Evolutionary conservation across 495 filamentous ascomycete genomes (phyloP), one percentile per base, ranked within the genome.

Genomic region (Annulohypoxylon nitens): DNA sequence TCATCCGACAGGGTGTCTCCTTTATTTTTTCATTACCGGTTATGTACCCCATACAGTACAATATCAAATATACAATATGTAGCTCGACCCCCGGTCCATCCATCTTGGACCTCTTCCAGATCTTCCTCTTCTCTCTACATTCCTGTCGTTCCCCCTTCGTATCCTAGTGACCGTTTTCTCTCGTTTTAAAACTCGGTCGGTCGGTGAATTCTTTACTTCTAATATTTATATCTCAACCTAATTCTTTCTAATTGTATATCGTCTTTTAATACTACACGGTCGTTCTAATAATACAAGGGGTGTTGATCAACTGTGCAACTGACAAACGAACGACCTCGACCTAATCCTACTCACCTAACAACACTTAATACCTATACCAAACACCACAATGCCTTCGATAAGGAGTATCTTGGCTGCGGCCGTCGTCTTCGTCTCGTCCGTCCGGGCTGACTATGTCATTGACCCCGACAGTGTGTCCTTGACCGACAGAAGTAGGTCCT

Each of bases 381-480:
- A 59, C 57, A 55, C 61, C 77, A 78, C 67, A 69, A 88, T 88
- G 86, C 80, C 80, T 70, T 83, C 82, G 59, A 79, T 87, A 64
- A 79, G 77, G 48, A 78, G 76, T 25, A 58, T 83, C n/a, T 73
- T 85, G 74, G 83, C 86, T 36, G 76, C 85, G 67, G 84, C 84
- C 71, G 75, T 78, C 36, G 81, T 84, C 39, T 67, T 84, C 57
- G 62, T 77, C 60, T 79, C 85, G 59, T 75, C 80, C 34, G 79
- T 75, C 12, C 74, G 72, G 33, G 83, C 85, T 58, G 82, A 84
- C 76, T 85, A 86, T 75, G 74, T 66, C 53, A 89, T 97, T 66
- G 84, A 94, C 68, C 89, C 90, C 1, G 82, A 76, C 73, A 86
- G 81, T 45, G 89, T 95, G 18, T 71, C 82, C 0, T 55, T 87